A percentile compares a stretch with the other conserved stretches of the same genome.
Conservation (phyloP, 441 rosid genomes). For the Eutrema salsugineum region DNA sequence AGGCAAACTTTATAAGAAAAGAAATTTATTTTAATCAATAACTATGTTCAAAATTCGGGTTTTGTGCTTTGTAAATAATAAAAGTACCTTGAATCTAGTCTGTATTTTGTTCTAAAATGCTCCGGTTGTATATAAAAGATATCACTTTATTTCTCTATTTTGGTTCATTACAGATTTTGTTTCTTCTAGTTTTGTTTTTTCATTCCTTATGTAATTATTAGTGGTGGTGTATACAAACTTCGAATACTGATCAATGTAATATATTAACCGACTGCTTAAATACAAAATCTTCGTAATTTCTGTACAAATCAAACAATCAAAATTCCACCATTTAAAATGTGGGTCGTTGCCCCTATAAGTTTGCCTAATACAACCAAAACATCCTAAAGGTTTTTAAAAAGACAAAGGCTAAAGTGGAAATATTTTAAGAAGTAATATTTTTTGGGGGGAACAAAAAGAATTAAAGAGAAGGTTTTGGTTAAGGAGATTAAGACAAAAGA, state of each 20-base stretch:
- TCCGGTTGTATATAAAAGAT: background rate
- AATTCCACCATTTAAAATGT: background rate
- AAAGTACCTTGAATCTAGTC: no score
- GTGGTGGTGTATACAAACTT: background rate
- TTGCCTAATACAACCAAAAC: conserved; percentile 32
- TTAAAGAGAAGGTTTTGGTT: conserved; percentile 31
- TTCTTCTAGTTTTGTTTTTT: background rate
- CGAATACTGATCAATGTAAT: background rate
- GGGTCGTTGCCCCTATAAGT: conserved; percentile 30
- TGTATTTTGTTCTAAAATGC: background rate
- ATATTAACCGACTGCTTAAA: background rate
- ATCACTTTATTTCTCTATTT: background rate
- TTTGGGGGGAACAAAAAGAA: conserved; percentile 36
- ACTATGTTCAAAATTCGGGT: background rate
- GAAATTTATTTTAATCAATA: no score
- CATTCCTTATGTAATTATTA: background rate
- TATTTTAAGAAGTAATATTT: conserved; percentile 9
- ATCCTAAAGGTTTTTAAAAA: background rate
- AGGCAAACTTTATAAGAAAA: no score
- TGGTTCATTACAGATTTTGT: background rate
- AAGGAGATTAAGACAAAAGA: conserved; percentile 38
- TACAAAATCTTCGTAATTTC: background rate
- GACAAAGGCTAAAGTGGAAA: conserved; percentile 27
- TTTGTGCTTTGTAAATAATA: no score
- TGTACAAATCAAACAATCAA: conserved; percentile 1